Evolutionary conservation across 2,329 filamentous ascomycete genomes (phyloP), one percentile per base, ranked within the genome.

Genomic region (Cladosporium cucumerinum): DNA sequence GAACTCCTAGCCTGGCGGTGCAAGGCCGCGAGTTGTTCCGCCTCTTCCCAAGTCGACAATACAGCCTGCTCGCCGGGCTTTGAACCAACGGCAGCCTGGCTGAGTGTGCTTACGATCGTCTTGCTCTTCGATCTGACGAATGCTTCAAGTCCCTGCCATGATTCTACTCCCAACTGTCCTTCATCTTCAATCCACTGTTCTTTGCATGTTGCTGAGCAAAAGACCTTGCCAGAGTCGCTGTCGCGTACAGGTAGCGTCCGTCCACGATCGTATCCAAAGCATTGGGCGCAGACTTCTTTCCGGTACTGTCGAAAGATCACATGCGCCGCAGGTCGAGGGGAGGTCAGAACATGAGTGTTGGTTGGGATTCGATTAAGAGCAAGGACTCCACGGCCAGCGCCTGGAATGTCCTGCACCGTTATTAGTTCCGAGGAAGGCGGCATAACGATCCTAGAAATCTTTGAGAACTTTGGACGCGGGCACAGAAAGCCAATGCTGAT

Each of bases 251-350:
- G 70, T 65, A 81, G 70, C 51, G 77, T 77, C 3, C 78, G 74
- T 1, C 81, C 81, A 25, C 77, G 72, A 32, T 82, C 77, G 69
- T 82, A 83, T 23, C 65, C 63, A 63, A 83, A 82, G 69, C 81
- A 83, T 28, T 78, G 73, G 0, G 77, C 80, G 71, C 81, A 83
- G 12, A 82, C 81, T 72, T 83, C 81, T 48, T 80, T 79, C 10
- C 78, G 74, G 69, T 82, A 82, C 57, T 80, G 75, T 55, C 79
- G 77, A 48, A 80, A 75, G 4, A 83, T 66, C 10, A 82, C 78
- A 32, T 75, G 75, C 1, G 78, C 72, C 3, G 76, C 73, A 1
- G 80, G 75, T 21, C 77, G 73, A n/a, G 72, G 69, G 21, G 77
- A 76, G 21, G 72, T 72, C 66, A 75, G 77, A 8, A 82, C 66